Base-by-base conservation (phyloP, 2,329 filamentous ascomycete genomes). In the Ceratocystis destructans region DNA sequence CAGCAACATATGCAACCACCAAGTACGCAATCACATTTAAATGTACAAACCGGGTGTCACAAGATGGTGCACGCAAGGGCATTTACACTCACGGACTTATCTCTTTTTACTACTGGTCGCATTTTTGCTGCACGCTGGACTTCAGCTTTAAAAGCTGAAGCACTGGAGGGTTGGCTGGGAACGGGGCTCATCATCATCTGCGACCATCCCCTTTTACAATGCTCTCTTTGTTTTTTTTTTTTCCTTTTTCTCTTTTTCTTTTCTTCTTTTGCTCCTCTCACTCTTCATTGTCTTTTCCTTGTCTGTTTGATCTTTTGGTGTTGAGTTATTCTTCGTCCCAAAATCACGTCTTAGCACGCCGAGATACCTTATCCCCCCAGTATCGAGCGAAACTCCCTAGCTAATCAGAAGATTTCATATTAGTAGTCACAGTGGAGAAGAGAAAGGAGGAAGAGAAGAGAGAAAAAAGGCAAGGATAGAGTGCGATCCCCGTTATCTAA, bases 141-240 rank as follows among this genome's bases (percentile, higher is more conserved):
- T n/a, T 57, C 53, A 57, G 53, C 53, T 57, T 57, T n/a, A 31
- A 57, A 22, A 57, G 53, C 53, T 57, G 53, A 57, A 53, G 22
- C n/a, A 53, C 22, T 20, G 22, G 22, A 53, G 22, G n/a, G 37
- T 53, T 20, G 48, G 48, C 48, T 53, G 48, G n/a, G 48, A 8
- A 10, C n/a, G 48, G 48, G 37, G 10, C 2, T 12, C 10, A 41
- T 15, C n/a, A 53, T 53, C 20, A 15, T 25, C 48, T 20, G 48
- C 28, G 25, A 7, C 53, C 28, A 57, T 20, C 46, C 46, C 46
- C 17, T 48, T 48, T 48, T 48, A 48, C 46, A 48, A 6, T 8
- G 46, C 46, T 22, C 22, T 25, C 22, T 25, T 25, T 25, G 22
- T 4, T 20, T 20, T 25, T 25, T 28, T 28, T 28, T 28, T 28